A percentile compares a stretch with the other conserved stretches of the same genome.
Conservation (phyloP, 371 early-diverging fungal species). For the Mortierella sp. region DNA sequence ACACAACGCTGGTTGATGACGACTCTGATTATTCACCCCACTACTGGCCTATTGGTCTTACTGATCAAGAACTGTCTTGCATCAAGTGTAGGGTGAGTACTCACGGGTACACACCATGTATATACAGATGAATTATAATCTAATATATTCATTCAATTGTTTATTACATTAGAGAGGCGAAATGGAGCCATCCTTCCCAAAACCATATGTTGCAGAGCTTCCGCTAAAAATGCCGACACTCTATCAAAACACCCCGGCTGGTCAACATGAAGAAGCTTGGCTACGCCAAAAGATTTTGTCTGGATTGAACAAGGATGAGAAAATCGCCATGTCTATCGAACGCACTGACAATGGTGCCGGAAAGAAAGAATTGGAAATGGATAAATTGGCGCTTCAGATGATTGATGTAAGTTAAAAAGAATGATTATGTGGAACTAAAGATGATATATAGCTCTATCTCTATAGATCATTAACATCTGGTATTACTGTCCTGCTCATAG, state of each 20-base stretch:
- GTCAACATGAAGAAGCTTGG: conserved; percentile 74
- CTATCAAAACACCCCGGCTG: conserved; percentile 62
- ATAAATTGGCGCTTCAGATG: conserved; percentile 79
- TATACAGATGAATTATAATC: not conserved
- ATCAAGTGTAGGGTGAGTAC: conserved; percentile 69
- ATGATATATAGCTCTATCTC: not conserved
- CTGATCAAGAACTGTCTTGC: conserved; percentile 72
- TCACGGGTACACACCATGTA: not conserved
- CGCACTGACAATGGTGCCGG: conserved; percentile 58
- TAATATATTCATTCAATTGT: not conserved
- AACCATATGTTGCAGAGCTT: conserved; percentile 81
- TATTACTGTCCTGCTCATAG: conserved; percentile 35
- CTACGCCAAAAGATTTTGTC: conserved; percentile 62
- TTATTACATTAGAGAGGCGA: conserved; percentile 58
- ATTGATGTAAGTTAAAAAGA: conserved; percentile 68
- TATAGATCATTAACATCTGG: not conserved
- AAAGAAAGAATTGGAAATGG: conserved; percentile 74
- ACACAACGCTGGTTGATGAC: conserved; percentile 59
- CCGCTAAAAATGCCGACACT: conserved; percentile 79
- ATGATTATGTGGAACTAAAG: no score
- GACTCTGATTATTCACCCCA: conserved; percentile 58
- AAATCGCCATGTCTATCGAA: conserved; percentile 61
- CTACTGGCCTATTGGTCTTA: conserved; percentile 86
- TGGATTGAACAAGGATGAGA: conserved; percentile 65
- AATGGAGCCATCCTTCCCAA: conserved; percentile 79